Evolutionary conservation across 441 rosid genomes (phyloP).

Genomic region (Populus hybrid): DNA sequence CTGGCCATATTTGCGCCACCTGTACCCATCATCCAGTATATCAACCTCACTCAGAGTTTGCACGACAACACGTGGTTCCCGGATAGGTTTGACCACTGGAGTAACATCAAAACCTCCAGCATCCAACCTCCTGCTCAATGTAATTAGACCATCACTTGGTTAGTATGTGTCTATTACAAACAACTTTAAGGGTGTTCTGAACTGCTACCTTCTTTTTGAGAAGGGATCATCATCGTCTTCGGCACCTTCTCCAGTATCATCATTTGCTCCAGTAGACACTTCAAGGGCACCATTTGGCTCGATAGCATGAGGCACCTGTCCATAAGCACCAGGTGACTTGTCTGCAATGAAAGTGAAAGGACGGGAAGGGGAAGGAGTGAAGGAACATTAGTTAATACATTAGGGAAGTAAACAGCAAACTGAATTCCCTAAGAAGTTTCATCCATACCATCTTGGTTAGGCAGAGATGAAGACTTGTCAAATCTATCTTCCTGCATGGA

Average conservation of each 20-base stretch:
- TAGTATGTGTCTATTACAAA: constrained; percentile 8
- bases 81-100: constrained; percentile 83
- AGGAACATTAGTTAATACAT: constrained; percentile 12
- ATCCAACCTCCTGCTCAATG: constrained; percentile 73
- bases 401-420: not conserved
- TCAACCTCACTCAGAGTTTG: constrained; percentile 97
- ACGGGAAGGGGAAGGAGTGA: constrained; percentile 8
- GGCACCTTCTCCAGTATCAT: constrained; percentile 50
- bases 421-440: constrained; percentile 3
- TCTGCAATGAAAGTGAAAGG: constrained; percentile 36
- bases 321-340: constrained; percentile 47
- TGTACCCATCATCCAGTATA: constrained; percentile 95
- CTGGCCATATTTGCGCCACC: constrained; percentile 99
- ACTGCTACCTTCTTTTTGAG: constrained; percentile 70
- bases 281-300: constrained; percentile 58
- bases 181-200: constrained; percentile 10
- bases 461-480: constrained; percentile 46
- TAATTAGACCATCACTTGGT: constrained; percentile 21
- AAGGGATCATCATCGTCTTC: constrained; percentile 82
- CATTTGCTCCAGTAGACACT: constrained; percentile 51
- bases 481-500: constrained; percentile 65
- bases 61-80: constrained; percentile 95
- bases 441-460: constrained; percentile 62
- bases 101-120: constrained; percentile 61
- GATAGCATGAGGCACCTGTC: constrained; percentile 40